Percentiles rank a stretch among this genome's conserved stretches.
Conservation (phyloP, 768 basidiomycete species). For the Xerocomus brunneocitrinus region DNA sequence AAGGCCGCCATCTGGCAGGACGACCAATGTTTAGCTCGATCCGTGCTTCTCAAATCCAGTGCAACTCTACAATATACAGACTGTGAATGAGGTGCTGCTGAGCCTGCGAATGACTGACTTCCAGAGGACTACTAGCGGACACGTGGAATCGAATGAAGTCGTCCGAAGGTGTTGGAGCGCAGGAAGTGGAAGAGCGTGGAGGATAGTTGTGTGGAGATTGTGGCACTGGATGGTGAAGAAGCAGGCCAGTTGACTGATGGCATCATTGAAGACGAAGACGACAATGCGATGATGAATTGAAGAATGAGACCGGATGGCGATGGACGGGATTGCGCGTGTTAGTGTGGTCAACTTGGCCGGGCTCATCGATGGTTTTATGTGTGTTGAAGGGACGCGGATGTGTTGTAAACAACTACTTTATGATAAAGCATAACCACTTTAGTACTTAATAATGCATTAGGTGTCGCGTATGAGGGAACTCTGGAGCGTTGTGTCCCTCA, state of each 20-base stretch:
- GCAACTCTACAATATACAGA: slow-evolving; percentile 35
- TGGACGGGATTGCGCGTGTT: slow-evolving; percentile 70
- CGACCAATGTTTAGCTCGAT: slow-evolving; percentile 87
- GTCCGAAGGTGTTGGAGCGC: slow-evolving; percentile 82
- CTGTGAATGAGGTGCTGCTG: slow-evolving; percentile 82
- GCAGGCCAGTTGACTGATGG: slow-evolving; percentile 62
- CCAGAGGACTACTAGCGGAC: slow-evolving; percentile 89
- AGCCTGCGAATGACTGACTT: slow-evolving; percentile 50
- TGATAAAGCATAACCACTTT: no score
- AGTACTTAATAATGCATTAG: no score
- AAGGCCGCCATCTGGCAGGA: slow-evolving; percentile 91
- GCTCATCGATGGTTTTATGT: slow-evolving; percentile 72
- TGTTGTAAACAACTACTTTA: no score
- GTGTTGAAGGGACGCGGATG: slow-evolving; percentile 47
- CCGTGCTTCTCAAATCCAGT: slow-evolving; percentile 52
- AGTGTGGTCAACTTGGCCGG: slow-evolving; percentile 63
- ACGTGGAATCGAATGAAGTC: slow-evolving; percentile 95
- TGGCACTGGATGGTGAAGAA: slow-evolving; percentile 66
- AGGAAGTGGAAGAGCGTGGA: slow-evolving; percentile 88
- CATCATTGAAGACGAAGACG: slow-evolving; percentile 74
- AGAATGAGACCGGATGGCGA: slow-evolving; percentile 45
- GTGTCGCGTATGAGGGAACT: no score
- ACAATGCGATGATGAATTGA: slow-evolving; percentile 26
- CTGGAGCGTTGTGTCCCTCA: no score
- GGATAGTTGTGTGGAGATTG: slow-evolving; percentile 65